Evolutionary conservation across 176 grass and related monocot species (phyloP).

Genomic region (Tillandsia fasciculata): DNA sequence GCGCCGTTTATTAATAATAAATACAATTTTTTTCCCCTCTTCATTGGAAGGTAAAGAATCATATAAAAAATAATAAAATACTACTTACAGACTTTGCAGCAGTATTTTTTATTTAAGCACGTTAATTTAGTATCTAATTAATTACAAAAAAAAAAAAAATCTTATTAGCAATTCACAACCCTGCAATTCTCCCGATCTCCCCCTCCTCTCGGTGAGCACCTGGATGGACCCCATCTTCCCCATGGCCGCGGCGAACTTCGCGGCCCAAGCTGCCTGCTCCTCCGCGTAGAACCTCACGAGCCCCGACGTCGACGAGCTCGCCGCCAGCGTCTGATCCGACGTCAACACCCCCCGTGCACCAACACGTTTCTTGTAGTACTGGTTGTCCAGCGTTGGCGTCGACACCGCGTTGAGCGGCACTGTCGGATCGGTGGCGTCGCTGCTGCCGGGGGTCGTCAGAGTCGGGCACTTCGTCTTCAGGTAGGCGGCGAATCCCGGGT

Average conservation of each 20-base stretch:
- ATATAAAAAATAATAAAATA: too few species aligned
- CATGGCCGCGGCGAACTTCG: slow-evolving; percentile 18
- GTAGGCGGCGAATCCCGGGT: slow-evolving; percentile 1
- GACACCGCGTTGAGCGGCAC: slow-evolving; percentile 34
- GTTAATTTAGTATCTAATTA: too few species aligned
- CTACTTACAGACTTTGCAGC: too few species aligned
- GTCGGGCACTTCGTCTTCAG: slow-evolving; percentile 36
- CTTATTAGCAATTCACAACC: slow-evolving; percentile 11
- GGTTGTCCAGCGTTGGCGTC: slow-evolving; percentile 28
- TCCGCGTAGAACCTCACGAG: slow-evolving; percentile 19
- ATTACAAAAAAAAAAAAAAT: too few species aligned
- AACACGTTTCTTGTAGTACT: slow-evolving; percentile 53
- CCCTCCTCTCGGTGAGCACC: slow-evolving; percentile 33
- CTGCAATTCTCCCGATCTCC: slow-evolving; percentile 34
- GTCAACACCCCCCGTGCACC: slow-evolving; percentile 14
- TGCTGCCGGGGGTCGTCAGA: slow-evolving; percentile 1
- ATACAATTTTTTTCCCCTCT: too few species aligned
- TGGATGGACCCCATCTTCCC: slow-evolving; percentile 31
- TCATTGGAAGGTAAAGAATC: too few species aligned
- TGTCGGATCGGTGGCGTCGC: slow-evolving; percentile 21
- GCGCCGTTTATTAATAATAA: too few species aligned
- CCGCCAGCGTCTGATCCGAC: slow-evolving; percentile 30
- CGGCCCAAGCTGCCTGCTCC: neutral
- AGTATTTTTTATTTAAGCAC: too few species aligned
- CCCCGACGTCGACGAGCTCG: neutral